Evolutionary conservation across 2,329 filamentous ascomycete genomes (phyloP).

Genomic region (Fusarium sp.): DNA sequence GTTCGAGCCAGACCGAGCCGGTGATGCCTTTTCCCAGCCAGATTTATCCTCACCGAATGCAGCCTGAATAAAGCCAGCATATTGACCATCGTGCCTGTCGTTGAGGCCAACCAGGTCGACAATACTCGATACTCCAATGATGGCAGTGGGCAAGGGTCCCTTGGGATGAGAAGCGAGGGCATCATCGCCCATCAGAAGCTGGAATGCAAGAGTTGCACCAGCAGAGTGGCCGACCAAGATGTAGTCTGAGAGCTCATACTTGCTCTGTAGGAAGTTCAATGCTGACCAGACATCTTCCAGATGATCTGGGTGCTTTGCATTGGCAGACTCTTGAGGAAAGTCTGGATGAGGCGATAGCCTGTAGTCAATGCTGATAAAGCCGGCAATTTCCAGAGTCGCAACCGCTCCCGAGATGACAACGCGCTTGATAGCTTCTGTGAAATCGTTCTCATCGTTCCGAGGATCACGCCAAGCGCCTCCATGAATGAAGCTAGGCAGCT

Average conservation of each 20-base stretch:
- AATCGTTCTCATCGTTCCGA: slow-evolving; percentile 61
- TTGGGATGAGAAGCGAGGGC: slow-evolving; percentile 47
- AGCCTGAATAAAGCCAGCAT: slow-evolving; percentile 69
- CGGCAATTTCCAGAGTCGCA: slow-evolving; percentile 62
- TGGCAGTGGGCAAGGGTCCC: slow-evolving; percentile 62
- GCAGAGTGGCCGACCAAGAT: slow-evolving; percentile 74
- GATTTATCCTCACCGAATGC: slow-evolving; percentile 71
- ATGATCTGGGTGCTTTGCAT: slow-evolving; percentile 71
- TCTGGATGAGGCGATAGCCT: slow-evolving; percentile 69
- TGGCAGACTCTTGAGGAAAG: slow-evolving; percentile 55
- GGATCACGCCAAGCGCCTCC: slow-evolving; percentile 77
- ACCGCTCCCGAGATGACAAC: slow-evolving; percentile 55
- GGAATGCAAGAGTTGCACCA: slow-evolving; percentile 74
- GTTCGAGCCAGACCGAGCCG: slow-evolving; percentile 60
- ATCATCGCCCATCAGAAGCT: slow-evolving; percentile 66
- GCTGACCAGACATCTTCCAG: slow-evolving; percentile 69
- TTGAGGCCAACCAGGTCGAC: slow-evolving; percentile 74
- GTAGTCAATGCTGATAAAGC: slow-evolving; percentile 76
- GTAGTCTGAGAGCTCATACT: slow-evolving; percentile 66
- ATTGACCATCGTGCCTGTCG: slow-evolving; percentile 62
- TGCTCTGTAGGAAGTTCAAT: slow-evolving; percentile 62
- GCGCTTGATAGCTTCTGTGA: slow-evolving; percentile 60
- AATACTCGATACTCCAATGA: slow-evolving; percentile 76
- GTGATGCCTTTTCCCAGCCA: slow-evolving; percentile 70
- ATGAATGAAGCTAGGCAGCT: slow-evolving; percentile 66